Base-by-base conservation (phyloP, 1,139 yeast genomes). In the Yamadazyma spencermartinsiae region DNA sequence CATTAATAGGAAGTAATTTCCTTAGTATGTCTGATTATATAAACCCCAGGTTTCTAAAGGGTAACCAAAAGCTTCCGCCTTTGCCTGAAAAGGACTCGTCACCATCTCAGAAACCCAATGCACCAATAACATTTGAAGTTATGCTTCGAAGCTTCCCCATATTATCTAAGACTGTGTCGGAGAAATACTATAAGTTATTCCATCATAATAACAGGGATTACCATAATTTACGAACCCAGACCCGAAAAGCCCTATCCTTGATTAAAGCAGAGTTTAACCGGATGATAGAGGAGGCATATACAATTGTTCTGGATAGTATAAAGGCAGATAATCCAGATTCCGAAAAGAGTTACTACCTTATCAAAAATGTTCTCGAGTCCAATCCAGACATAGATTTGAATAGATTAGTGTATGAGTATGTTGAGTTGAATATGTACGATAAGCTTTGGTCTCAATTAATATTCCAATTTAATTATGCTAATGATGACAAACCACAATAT, bases 381-480 rank as follows among this genome's bases (percentile, higher is more conserved):
- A 63, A 68, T 35, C 78, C 82, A 0, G 65, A 65, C 0, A 55
- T 80, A 3, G 82, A 84, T 46, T 61, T 77, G 49, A 78, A 69
- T 51, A 69, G 66, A 43, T 66, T 80, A 39, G 70, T 87, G 1
- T 84, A 81, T 49, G 81, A 79, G 40, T 86, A 86, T 48, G 80
- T 86, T 10, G 96, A 88, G 48, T 52, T 74, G 42, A 81, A 80
- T 44, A 56, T 86, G 16, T 83, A 80, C 52, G 86, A 80, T 48
- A 76, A 74, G 42, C 52, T 83, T 4, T 85, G 92, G 88, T 56
- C 74, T 4, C 77, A 73, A 42, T 54, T 76, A 12, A 46, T 63
- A 2, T 64, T 53, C 41, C 76, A 70, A 45, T 68, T 65, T 46
- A 59, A 63, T 42, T 48, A 35, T 33, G 48, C 58, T 11, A 68